Conservation (phyloP, 2,329 filamentous ascomycete genomes). For the Hortaea werneckii region DNA sequence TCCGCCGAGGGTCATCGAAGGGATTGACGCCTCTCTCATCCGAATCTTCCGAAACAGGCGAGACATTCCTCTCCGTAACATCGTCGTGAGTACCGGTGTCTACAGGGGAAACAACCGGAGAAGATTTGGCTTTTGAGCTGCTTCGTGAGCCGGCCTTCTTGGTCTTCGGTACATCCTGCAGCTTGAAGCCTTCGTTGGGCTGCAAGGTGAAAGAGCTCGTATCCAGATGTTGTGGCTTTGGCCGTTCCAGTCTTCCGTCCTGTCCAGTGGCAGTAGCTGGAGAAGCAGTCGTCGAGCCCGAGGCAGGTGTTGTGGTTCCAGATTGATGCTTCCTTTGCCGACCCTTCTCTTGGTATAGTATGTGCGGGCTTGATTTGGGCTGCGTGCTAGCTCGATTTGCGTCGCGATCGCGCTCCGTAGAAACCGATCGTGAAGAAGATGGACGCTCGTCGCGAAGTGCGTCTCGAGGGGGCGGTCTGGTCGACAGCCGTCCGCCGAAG, state of each 20-base stretch:
- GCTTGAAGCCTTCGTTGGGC: constrained; percentile 48
- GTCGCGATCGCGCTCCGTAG: constrained; percentile 32
- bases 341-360: constrained; percentile 79
- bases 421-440: constrained; percentile 34
- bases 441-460: constrained; percentile 29
- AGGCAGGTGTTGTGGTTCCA: constrained; percentile 14
- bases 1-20: constrained; percentile 29
- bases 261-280: constrained; percentile 17
- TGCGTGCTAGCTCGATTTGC: constrained; percentile 19
- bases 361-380: constrained; percentile 61
- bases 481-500: constrained; percentile 24
- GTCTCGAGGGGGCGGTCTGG: constrained; percentile 29
- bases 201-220: constrained; percentile 17
- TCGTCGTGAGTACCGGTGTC: constrained; percentile 28
- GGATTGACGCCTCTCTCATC: constrained; percentile 28
- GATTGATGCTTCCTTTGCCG: constrained; percentile 39
- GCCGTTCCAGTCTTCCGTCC: constrained; percentile 39
- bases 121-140: constrained; percentile 34
- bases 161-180: constrained; percentile 70
- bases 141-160: constrained; percentile 41
- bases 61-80: constrained; percentile 24
- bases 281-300: constrained; percentile 17
- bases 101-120: constrained; percentile 31
- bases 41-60: constrained; percentile 29
- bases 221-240: constrained; percentile 17